These are phyloP conservation scores for Dalechampia spathulata DNA, from an alignment of 441 rosid genomes.

Conservation along the genomic window DNA sequence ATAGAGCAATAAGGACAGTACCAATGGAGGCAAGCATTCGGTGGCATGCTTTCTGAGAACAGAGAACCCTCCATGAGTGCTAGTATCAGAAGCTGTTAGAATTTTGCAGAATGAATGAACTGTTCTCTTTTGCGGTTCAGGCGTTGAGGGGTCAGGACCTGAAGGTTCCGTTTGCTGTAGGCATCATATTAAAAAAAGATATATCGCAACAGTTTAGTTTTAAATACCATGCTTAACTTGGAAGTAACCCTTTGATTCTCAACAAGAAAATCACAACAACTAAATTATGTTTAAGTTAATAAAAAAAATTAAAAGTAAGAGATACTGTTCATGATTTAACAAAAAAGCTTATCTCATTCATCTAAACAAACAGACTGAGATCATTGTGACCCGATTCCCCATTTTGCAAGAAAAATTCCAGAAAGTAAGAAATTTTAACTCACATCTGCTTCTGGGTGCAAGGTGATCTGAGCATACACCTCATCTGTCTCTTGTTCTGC, in stretches of 20 bases:
- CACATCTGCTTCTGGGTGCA: slow-evolving; percentile 61
- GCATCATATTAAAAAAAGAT: slow-evolving; percentile 4
- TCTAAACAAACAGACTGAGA: neutral
- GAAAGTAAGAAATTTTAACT: slow-evolving; percentile 14
- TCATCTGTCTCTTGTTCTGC: slow-evolving; percentile 89
- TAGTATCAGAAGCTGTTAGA: slow-evolving; percentile 85
- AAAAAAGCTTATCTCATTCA: neutral
- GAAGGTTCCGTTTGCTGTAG: slow-evolving; percentile 54
- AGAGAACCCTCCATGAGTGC: slow-evolving; percentile 95
- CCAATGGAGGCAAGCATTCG: slow-evolving; percentile 76
- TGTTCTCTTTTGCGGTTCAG: slow-evolving; percentile 35
- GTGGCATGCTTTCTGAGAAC: slow-evolving; percentile 81
- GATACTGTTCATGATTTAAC: neutral
- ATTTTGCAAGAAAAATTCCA: neutral
- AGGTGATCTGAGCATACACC: slow-evolving; percentile 83
- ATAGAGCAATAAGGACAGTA: slow-evolving; percentile 16
- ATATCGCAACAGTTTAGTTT: slow-evolving; percentile 1
- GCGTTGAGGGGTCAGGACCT: slow-evolving; percentile 36
- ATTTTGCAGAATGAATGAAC: slow-evolving; percentile 74
- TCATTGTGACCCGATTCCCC: neutral
- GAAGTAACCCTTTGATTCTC: neutral
- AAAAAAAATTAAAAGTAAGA: neutral
- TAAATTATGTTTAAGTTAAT: neutral
- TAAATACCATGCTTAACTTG: neutral
- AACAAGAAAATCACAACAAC: neutral